Evolutionary conservation across 2,329 filamentous ascomycete genomes (phyloP).

Genomic region (Botryosphaeria dothidea): DNA sequence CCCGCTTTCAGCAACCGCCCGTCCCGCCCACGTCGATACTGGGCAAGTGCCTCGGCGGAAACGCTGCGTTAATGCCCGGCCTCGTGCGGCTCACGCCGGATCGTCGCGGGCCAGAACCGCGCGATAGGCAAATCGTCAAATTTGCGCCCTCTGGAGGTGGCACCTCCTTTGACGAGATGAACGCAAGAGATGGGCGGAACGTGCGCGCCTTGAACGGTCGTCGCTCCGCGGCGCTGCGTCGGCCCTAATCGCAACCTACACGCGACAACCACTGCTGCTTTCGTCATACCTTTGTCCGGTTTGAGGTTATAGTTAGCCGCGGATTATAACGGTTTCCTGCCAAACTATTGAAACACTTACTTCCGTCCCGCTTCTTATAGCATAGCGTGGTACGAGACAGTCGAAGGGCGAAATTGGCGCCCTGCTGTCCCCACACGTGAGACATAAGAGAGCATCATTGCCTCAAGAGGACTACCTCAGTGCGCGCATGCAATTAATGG

Average conservation of each 20-base stretch:
- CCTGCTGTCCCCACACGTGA: not conserved
- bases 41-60: too few relatives aligned
- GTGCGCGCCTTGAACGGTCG: not conserved
- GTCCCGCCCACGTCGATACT: too few relatives aligned
- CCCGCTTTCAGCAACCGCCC: not conserved
- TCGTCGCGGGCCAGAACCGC: not conserved
- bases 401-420: not conserved
- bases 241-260: not conserved
- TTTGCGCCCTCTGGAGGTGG: not conserved
- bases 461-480: not conserved
- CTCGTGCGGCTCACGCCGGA: not conserved
- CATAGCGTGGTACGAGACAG: not conserved
- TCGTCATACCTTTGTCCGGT: not conserved
- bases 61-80: too few relatives aligned
- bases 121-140: not conserved
- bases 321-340: not conserved
- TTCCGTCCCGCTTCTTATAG: not conserved
- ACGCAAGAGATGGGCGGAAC: not conserved
- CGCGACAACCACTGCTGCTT: not conserved
- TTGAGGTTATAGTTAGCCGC: not conserved
- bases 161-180: not conserved
- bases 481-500: not conserved
- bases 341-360: conserved; percentile 3
- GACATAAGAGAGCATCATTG: conserved; percentile 9
- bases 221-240: not conserved